A percentile compares a stretch with the other conserved stretches of the same genome.
These are phyloP conservation scores for Ceratobasidium papillatum DNA, from an alignment of 1,284 basidiomycete genomes.

Conservation along the genomic window DNA sequence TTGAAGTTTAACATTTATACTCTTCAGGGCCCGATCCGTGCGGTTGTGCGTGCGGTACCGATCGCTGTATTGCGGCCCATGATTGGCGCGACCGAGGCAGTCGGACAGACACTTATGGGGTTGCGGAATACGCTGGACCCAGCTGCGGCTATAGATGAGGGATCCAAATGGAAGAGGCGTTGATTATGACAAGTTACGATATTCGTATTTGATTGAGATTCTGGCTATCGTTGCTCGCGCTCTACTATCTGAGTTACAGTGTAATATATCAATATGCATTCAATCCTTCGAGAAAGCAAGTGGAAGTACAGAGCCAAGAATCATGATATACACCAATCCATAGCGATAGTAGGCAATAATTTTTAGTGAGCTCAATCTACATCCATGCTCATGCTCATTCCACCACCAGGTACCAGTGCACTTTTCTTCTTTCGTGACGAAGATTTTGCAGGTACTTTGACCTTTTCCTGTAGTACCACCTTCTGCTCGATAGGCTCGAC, in stretches of 20 bases:
- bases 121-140: slow-evolving; percentile 91
- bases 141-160: slow-evolving; percentile 46
- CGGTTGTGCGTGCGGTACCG: slow-evolving; percentile 94
- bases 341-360: neutral
- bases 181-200: slow-evolving; percentile 9
- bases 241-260: slow-evolving; percentile 21
- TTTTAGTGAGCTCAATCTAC: slow-evolving; percentile 40
- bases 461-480: slow-evolving; percentile 69
- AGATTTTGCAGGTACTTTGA: slow-evolving; percentile 75
- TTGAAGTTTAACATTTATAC: slow-evolving; percentile 4
- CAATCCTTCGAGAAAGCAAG: slow-evolving; percentile 24
- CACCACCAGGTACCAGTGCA: slow-evolving; percentile 78
- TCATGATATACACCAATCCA: slow-evolving; percentile 5
- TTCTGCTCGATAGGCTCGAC: slow-evolving; percentile 54
- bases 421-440: slow-evolving; percentile 58
- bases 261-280: slow-evolving; percentile 38
- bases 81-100: slow-evolving; percentile 95
- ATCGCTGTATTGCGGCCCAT: slow-evolving; percentile 96
- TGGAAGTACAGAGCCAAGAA: slow-evolving; percentile 1
- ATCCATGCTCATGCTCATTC: slow-evolving; percentile 83
- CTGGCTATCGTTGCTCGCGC: neutral
- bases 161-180: slow-evolving; percentile 37
- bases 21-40: slow-evolving; percentile 82
- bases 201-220: slow-evolving; percentile 8
- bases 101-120: slow-evolving; percentile 93